Conservation (phyloP, 306 rosid species). For the Astragalus glycyphyllos region DNA sequence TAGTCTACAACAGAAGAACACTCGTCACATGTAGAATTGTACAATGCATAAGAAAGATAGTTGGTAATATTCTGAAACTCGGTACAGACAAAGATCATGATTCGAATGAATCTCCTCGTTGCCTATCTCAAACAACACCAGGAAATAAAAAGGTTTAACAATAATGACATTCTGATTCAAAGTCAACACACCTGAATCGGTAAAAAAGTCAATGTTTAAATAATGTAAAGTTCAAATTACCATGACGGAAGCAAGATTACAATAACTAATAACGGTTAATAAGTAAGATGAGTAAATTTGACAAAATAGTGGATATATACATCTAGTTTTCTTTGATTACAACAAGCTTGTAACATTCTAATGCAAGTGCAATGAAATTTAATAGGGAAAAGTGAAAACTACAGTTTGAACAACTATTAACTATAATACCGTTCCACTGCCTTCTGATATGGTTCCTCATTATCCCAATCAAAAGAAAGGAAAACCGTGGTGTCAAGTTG, state of each 20-base stretch:
- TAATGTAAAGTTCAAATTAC: constrained; percentile 29
- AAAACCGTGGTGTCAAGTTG: constrained; percentile 78
- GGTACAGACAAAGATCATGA: constrained; percentile 1
- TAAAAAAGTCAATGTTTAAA: constrained; percentile 32
- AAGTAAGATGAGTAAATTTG: constrained; percentile 30
- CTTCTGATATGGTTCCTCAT: constrained; percentile 90
- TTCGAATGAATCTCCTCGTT: constrained; percentile 12
- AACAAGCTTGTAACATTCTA: constrained; percentile 34
- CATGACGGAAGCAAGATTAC: constrained; percentile 32
- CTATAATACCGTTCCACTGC: constrained; percentile 80
- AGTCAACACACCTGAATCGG: constrained; percentile 12
- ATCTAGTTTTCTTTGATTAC: constrained; percentile 30
- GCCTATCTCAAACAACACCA: constrained; percentile 18
- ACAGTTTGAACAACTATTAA: constrained; percentile 36
- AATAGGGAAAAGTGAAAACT: constrained; percentile 13
- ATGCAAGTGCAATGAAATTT: constrained; percentile 38
- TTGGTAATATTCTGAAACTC: constrained; percentile 8
- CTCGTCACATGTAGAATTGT: constrained; percentile 27
- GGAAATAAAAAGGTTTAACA: constrained; percentile 19
- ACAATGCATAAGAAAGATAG: constrained; percentile 37
- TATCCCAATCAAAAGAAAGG: constrained; percentile 96
- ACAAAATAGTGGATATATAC: constrained; percentile 2
- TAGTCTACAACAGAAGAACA: constrained; percentile 57
- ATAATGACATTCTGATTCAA: constrained; percentile 9
- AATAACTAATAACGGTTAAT: constrained; percentile 11